Conservation (phyloP, 495 filamentous ascomycete genomes). For the Neurospora sp. region DNA sequence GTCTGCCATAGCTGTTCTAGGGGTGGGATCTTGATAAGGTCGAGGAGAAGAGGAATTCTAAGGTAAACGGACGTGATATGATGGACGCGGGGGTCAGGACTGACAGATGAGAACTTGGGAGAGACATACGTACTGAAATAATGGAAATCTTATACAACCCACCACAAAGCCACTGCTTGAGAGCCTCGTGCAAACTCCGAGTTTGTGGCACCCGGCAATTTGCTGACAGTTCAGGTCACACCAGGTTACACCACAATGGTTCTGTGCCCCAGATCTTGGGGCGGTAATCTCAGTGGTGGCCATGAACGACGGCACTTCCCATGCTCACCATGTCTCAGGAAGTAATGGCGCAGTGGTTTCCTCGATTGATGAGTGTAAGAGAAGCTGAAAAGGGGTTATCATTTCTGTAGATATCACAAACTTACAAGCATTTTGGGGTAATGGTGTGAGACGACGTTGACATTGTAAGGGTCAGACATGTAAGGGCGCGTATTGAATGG, state of each 20-base stretch:
- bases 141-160: background rate
- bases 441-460: too few relatives aligned
- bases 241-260: background rate
- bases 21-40: background rate
- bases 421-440: too few relatives aligned
- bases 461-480: too few relatives aligned
- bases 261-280: background rate
- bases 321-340: background rate
- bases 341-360: background rate
- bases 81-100: too few relatives aligned
- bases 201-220: background rate
- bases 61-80: too few relatives aligned
- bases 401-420: background rate
- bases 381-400: background rate
- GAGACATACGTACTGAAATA: background rate
- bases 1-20: background rate
- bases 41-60: too few relatives aligned
- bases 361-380: background rate
- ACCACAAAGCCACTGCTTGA: background rate
- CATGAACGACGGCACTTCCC: background rate
- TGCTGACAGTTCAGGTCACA: background rate
- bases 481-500: too few relatives aligned
- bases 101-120: background rate
- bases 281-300: background rate
- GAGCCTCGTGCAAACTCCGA: background rate